Conservation (phyloP, 192 early-diverging fungal genomes). For the Haplosporangium gracile region DNA sequence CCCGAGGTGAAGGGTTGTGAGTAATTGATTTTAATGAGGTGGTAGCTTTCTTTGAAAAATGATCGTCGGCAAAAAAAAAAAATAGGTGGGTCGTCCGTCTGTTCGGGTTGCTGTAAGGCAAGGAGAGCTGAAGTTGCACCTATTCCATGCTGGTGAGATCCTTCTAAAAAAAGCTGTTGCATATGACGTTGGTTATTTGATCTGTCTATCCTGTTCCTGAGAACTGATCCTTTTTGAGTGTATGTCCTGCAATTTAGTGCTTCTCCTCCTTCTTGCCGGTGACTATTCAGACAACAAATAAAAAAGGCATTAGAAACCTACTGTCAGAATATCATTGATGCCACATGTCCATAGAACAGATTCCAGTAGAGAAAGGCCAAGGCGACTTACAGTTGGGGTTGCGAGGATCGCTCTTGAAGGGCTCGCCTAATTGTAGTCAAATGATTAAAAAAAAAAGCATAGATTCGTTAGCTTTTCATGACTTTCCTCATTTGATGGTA, state of each 20-base stretch:
- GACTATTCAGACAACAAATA: constrained; percentile 14
- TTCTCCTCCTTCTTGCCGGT: constrained; percentile 57
- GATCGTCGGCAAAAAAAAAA: background rate
- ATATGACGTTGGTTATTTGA: background rate
- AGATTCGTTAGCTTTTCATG: background rate
- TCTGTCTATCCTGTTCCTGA: background rate
- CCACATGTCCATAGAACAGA: background rate
- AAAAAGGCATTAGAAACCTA: background rate
- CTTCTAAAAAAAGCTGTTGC: background rate
- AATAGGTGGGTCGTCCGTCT: background rate
- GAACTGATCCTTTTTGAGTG: no score
- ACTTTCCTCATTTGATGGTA: background rate
- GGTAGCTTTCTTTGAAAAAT: background rate
- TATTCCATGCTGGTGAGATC: background rate
- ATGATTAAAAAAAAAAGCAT: background rate
- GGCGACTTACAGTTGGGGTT: constrained; percentile 65
- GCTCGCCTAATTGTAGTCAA: constrained; percentile 44
- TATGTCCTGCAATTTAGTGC: constrained; percentile 36
- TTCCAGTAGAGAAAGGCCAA: background rate
- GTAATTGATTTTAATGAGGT: background rate
- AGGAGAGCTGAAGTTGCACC: background rate
- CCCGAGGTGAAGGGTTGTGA: no score
- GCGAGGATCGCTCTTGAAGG: constrained; percentile 69
- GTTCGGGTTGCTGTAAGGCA: background rate
- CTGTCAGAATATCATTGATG: background rate